These are phyloP conservation scores for Malassezia globosa DNA, from an alignment of 1,284 basidiomycete species.

Conservation along the genomic window DNA sequence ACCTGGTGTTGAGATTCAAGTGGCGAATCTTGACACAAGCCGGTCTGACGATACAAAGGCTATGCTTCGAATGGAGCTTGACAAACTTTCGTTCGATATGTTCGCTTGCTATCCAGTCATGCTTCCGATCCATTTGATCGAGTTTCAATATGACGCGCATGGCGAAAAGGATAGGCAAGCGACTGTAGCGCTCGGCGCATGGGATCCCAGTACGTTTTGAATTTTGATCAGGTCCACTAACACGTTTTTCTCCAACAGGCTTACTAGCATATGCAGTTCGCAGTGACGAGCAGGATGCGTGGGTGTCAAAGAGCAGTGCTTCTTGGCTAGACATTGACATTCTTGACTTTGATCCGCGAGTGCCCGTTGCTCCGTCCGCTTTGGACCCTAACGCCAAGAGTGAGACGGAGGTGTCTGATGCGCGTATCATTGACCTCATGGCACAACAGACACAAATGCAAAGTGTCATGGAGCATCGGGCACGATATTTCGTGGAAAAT, in stretches of 20 bases:
- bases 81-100: slow-evolving; percentile 11
- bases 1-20: slow-evolving; percentile 15
- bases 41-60: neutral
- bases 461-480: slow-evolving; percentile 12
- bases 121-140: slow-evolving; percentile 14
- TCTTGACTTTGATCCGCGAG: slow-evolving; percentile 13
- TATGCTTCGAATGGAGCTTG: slow-evolving; percentile 6
- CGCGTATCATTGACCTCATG: slow-evolving; percentile 16
- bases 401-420: neutral
- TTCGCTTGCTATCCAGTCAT: slow-evolving; percentile 15
- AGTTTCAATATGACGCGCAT: slow-evolving; percentile 10
- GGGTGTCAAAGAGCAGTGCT: slow-evolving; percentile 4
- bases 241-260: neutral
- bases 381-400: slow-evolving; percentile 5
- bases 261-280: slow-evolving; percentile 11
- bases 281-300: slow-evolving; percentile 1
- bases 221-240: too few relatives aligned
- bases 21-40: slow-evolving; percentile 9
- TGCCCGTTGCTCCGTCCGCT: slow-evolving; percentile 5
- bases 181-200: slow-evolving; percentile 15
- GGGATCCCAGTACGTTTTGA: slow-evolving; percentile 11
- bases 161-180: slow-evolving; percentile 6
- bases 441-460: slow-evolving; percentile 17
- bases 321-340: slow-evolving; percentile 12
- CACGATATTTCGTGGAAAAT: slow-evolving; percentile 3